These are phyloP conservation scores for Ilyonectria destructans DNA, from an alignment of 2,329 filamentous ascomycete species.

Conservation along the genomic window DNA sequence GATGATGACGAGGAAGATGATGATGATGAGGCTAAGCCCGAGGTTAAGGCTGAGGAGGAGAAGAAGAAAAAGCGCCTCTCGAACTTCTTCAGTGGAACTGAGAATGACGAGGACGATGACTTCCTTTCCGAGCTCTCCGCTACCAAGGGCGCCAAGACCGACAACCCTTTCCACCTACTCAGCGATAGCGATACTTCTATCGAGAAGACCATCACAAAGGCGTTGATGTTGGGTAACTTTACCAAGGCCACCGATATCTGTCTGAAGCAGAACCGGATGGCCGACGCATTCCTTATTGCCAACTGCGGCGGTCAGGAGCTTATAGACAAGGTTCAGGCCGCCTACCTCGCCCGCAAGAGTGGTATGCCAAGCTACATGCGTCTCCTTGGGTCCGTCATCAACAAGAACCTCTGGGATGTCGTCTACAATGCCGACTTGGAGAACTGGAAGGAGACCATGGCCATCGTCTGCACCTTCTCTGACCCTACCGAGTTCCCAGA, in stretches of 20 bases:
- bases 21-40: conserved; percentile 9
- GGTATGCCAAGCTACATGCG: conserved; percentile 93
- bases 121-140: conserved; percentile 90
- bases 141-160: conserved; percentile 92
- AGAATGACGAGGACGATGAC: conserved; percentile 81
- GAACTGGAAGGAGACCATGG: conserved; percentile 98
- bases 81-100: conserved; percentile 83
- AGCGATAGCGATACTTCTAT: conserved; percentile 86
- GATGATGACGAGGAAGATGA: conserved; percentile 33
- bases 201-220: conserved; percentile 89
- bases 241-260: conserved; percentile 91
- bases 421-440: conserved; percentile 95
- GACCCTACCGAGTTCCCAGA: conserved; percentile 93
- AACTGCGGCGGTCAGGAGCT: conserved; percentile 96
- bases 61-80: conserved; percentile 77
- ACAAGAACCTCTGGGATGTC: conserved; percentile 98
- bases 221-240: conserved; percentile 92
- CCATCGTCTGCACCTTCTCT: conserved; percentile 94
- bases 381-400: conserved; percentile 90
- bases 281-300: conserved; percentile 97
- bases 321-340: conserved; percentile 92
- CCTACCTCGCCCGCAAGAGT: conserved; percentile 88
- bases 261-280: conserved; percentile 89
- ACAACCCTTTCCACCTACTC: conserved; percentile 94
- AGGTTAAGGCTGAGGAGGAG: conserved; percentile 54